These are phyloP conservation scores for Leucosporidium yakuticum DNA, from an alignment of 768 basidiomycete species.

Conservation along the genomic window DNA sequence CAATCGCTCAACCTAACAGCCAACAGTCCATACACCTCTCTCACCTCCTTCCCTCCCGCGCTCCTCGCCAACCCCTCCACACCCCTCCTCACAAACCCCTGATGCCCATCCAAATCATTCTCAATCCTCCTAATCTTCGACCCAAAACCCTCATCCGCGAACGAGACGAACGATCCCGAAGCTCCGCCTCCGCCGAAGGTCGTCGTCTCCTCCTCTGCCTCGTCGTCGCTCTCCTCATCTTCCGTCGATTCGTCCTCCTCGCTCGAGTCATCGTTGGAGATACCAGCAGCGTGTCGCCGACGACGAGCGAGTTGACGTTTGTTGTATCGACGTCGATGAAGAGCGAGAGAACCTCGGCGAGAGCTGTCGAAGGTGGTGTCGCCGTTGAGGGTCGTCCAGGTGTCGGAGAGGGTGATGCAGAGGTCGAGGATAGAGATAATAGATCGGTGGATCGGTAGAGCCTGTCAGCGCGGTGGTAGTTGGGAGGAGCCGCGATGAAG, in stretches of 20 bases:
- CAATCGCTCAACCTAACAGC: not conserved
- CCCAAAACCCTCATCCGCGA: not conserved
- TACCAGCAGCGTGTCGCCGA: not conserved
- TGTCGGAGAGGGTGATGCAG: conserved; percentile 5
- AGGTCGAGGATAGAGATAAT: conserved; percentile 5
- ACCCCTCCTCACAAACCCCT: not conserved
- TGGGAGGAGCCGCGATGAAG: not conserved
- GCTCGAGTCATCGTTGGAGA: not conserved
- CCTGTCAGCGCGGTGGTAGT: not conserved
- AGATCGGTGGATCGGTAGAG: not conserved
- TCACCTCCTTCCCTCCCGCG: not conserved
- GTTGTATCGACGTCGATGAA: not conserved
- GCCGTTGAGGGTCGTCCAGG: conserved; percentile 7
- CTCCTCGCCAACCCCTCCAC: not conserved
- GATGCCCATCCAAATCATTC: not conserved
- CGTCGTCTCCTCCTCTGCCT: not conserved
- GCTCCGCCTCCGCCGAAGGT: not conserved
- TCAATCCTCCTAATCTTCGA: not conserved
- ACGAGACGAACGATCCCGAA: not conserved
- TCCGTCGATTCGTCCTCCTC: not conserved
- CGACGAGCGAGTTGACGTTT: not conserved
- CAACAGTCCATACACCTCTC: not conserved
- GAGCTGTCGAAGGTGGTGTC: not conserved
- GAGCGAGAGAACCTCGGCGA: not conserved
- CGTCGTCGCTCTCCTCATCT: not conserved